A percentile compares a stretch with the other conserved stretches of the same genome.
These are phyloP conservation scores for Ophiocordyceps camponoti-leonardi DNA, from an alignment of 2,329 filamentous ascomycete genomes.

Conservation along the genomic window DNA sequence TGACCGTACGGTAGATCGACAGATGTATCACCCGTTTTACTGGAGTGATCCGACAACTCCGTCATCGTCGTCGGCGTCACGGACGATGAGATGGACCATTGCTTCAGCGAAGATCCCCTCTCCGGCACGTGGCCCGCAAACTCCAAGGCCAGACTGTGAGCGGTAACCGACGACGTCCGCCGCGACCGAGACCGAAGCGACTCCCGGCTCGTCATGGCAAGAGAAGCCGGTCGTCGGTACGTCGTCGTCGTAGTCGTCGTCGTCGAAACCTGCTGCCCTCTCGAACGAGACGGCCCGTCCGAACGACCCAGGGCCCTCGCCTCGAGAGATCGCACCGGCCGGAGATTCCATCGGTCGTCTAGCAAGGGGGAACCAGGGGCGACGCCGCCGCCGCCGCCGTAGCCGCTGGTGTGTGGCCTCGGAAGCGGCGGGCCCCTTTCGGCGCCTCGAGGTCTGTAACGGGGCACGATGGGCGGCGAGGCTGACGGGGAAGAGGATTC, in stretches of 20 bases:
- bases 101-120: slow-evolving; percentile 9
- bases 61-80: slow-evolving; percentile 17
- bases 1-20: background rate
- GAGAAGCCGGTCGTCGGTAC: background rate
- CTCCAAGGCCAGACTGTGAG: background rate
- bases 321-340: background rate
- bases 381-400: background rate
- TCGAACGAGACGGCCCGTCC: background rate
- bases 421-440: too few relatives aligned
- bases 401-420: background rate
- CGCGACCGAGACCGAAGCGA: background rate
- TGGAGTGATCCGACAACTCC: slow-evolving; percentile 18
- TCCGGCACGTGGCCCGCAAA: slow-evolving; percentile 1
- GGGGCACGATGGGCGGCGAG: background rate
- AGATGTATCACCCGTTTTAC: slow-evolving; percentile 2
- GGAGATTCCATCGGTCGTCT: background rate
- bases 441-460: background rate
- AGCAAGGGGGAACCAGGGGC: background rate
- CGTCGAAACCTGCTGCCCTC: too few relatives aligned
- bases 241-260: too few relatives aligned
- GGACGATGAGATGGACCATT: slow-evolving; percentile 24
- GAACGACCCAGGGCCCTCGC: background rate
- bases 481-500: background rate
- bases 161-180: background rate
- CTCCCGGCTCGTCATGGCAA: background rate